Evolutionary conservation across 1,139 yeast species (phyloP), one percentile per base, ranked within the genome.

Genomic region (Geotrichum aggregatum): DNA sequence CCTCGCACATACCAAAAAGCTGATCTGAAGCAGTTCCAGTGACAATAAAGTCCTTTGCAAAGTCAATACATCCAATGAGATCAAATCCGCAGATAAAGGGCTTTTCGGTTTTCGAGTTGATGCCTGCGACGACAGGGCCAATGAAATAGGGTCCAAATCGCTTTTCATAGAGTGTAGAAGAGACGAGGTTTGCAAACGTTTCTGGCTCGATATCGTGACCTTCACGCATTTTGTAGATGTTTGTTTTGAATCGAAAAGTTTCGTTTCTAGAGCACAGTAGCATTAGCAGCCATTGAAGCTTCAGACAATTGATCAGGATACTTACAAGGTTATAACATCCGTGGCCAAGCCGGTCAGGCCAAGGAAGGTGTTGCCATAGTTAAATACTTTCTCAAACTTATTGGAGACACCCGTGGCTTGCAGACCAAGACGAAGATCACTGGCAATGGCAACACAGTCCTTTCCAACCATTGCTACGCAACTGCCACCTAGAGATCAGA

Each of bases 401-500:
- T 89, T 89, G 49, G 96, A 77, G 51, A 94, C 83, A 53, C 98
- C 97, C 43, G 92, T 77, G 6, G 97, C 87, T 70, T 92, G 98
- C 69, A 83, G 83, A 33, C 99, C 99, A 59, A 94, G 76, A 65
- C 98, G 83, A 65, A 92, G 76, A 72, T 94, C 99, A 64, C 94
- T 84, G 14, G 98, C 99, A 64, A 94, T 91, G 45, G 98, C 98
- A 56, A 94, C 89, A 74, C 99, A 94, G 63, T 89, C 97, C 68
- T 94, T 91, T 62, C 99, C 99, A 24, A 85, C 84, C 99, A 94
- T 94, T 61, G 98, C 98, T 40, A 94, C 95, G 56, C 96, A 96
- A 56, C 96, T 79, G 71, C 99, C 98, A 71, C 96, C 85, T 78
- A 19, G 19, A 16, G 14, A 6, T 22, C 18, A 33, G 28, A 14